phyloP scores from a whole-genome alignment of 1,139 yeast species.

The Arxiozyma slooffiae region DNA sequence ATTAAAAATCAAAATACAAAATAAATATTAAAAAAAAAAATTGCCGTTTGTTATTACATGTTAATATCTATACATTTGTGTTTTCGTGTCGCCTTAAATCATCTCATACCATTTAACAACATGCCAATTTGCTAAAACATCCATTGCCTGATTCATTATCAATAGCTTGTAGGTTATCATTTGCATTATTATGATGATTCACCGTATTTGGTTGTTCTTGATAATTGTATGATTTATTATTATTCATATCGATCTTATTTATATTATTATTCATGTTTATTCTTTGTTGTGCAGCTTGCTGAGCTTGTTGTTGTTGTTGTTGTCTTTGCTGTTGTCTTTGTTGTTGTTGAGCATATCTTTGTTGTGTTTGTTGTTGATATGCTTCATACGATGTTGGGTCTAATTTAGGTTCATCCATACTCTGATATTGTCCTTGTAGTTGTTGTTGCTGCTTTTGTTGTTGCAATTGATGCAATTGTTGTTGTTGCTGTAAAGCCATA shows the following conservation, averaged over 20 bases:
- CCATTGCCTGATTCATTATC: slow-evolving; percentile 30
- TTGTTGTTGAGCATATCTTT: slow-evolving; percentile 27
- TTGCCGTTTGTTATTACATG: background rate
- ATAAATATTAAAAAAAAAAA: too few relatives aligned
- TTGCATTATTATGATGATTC: slow-evolving; percentile 18
- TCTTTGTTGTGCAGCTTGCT: slow-evolving; percentile 7
- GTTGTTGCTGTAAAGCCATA: slow-evolving; percentile 22
- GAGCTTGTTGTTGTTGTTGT: slow-evolving; percentile 15
- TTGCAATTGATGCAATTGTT: slow-evolving; percentile 10
- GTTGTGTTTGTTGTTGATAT: slow-evolving; percentile 31
- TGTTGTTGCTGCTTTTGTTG: slow-evolving; percentile 14
- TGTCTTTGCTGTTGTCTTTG: slow-evolving; percentile 20
- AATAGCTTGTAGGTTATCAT: slow-evolving; percentile 18
- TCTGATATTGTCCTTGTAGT: slow-evolving; percentile 13
- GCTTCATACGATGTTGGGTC: slow-evolving; percentile 33
- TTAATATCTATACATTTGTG: background rate
- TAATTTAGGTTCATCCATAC: slow-evolving; percentile 13
- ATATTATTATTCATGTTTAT: slow-evolving; percentile 5
- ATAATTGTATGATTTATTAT: slow-evolving; percentile 11
- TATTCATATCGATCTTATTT: slow-evolving; percentile 7
- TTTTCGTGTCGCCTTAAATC: background rate
- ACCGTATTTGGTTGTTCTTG: slow-evolving; percentile 23
- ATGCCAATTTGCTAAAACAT: slow-evolving; percentile 32
- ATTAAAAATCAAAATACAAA: background rate
- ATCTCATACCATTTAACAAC: slow-evolving; percentile 27